Base-by-base conservation (phyloP, 352 stramenopile genomes). In the Halophytophthora batemanensis region DNA sequence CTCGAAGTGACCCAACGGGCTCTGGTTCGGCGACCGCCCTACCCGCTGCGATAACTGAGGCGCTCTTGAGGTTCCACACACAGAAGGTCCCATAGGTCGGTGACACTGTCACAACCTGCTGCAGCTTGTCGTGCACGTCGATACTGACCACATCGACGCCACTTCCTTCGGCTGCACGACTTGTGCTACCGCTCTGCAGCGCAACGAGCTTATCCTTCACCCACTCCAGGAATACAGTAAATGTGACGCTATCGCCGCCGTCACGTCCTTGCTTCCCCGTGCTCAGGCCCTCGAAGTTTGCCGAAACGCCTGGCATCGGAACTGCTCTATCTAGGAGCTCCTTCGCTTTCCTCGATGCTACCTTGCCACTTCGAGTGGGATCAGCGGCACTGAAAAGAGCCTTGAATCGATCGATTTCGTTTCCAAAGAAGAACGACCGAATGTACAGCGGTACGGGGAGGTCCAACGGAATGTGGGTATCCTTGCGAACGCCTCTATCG, bases 31-130 rank as follows among this genome's bases (percentile, higher is more conserved):
- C 37, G 0, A 28, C 18, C 25, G 11, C 41, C 0, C 33, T 63
- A 31, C 38, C 66, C 43, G 50, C 65, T 15, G 71, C 23, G 2
- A 82, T 56, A 3, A 59, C 45, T 0, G 50, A n/a, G n/a, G n/a
- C 63, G 43, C 74, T 76, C 31, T 66, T 64, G 10, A 79, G 21
- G 45, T 77, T 79, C 74, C 74, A 86, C 6, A 75, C 51, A 22
- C 72, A 83, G 37, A 83, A 79, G 0, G 46, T 66, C 0, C 47
- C 55, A 25, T 77, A 56, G 18, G 38, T 50, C 4, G 56, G 53
- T 1, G 69, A 83, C 2, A 59, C 52, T 6, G 71, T 68, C 17
- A 78, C 35, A 2, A 86, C 36, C 6, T 59, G 54, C 10, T 55
- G 36, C 7, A 66, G 36, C 6, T 63, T 44, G 3, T 40, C 33